Conservation (phyloP, 192 early-diverging fungal genomes). For the Coemansia sp. region DNA sequence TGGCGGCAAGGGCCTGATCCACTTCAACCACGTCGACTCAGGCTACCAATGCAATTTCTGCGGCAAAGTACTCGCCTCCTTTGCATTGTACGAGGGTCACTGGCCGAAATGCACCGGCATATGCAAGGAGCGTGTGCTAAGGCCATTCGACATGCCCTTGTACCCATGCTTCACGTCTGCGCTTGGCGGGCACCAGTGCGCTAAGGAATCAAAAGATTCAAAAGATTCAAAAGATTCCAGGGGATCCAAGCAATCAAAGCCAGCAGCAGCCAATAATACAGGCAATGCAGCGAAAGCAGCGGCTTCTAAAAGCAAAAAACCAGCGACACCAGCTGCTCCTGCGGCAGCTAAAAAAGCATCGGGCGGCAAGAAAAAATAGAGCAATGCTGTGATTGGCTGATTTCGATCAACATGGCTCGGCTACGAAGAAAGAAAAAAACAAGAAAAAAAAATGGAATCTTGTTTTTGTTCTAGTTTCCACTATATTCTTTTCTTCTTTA, state of each 20-base stretch:
- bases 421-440: background rate
- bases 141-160: slow-evolving; percentile 26
- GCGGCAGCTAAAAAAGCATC: background rate
- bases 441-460: background rate
- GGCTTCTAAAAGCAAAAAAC: background rate
- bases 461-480: background rate
- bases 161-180: slow-evolving; percentile 32
- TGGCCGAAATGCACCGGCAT: slow-evolving; percentile 53
- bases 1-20: slow-evolving; percentile 36
- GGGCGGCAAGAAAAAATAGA: background rate
- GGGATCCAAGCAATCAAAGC: background rate
- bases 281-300: background rate
- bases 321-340: slow-evolving; percentile 4
- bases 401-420: background rate
- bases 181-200: slow-evolving; percentile 7
- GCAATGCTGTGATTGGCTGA: background rate
- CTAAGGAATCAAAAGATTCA: background rate
- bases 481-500: slow-evolving; percentile 54
- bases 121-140: slow-evolving; percentile 37
- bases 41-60: slow-evolving; percentile 35
- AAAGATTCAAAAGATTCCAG: background rate
- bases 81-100: slow-evolving; percentile 38
- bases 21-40: slow-evolving; percentile 29
- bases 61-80: slow-evolving; percentile 29
- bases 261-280: background rate